phyloP scores from a whole-genome alignment of 2,329 filamentous ascomycete genomes.

The Intubia oerlemansii region DNA sequence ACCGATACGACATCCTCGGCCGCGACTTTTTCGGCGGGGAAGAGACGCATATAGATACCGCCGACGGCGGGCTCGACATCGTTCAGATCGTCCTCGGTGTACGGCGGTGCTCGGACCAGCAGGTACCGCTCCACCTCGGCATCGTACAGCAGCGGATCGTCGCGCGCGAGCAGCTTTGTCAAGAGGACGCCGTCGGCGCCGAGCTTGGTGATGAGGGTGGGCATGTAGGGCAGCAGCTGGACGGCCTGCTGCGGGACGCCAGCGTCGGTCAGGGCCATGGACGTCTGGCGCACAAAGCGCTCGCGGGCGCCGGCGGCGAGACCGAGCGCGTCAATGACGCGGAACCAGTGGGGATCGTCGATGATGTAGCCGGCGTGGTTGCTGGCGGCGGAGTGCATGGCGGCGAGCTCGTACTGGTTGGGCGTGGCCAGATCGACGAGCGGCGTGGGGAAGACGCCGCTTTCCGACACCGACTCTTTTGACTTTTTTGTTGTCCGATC shows the following conservation, averaged over 20 bases:
- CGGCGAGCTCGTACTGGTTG: slow-evolving; percentile 59
- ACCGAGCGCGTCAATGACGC: slow-evolving; percentile 56
- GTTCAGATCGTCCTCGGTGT: slow-evolving; percentile 16
- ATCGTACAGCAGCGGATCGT: slow-evolving; percentile 44
- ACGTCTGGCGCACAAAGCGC: slow-evolving; percentile 48
- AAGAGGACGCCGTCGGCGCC: slow-evolving; percentile 57
- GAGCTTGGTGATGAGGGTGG: slow-evolving; percentile 67
- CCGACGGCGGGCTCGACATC: slow-evolving; percentile 24
- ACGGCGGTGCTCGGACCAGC: slow-evolving; percentile 33
- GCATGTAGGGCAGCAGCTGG: slow-evolving; percentile 74
- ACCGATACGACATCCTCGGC: slow-evolving; percentile 56
- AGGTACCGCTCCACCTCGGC: slow-evolving; percentile 47
- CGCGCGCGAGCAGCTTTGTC: slow-evolving; percentile 44
- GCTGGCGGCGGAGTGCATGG: slow-evolving; percentile 57
- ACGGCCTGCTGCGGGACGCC: slow-evolving; percentile 70
- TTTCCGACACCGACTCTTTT: no score
- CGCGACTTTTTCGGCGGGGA: slow-evolving; percentile 42
- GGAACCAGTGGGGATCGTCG: slow-evolving; percentile 52
- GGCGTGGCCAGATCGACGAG: slow-evolving; percentile 60
- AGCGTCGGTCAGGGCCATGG: slow-evolving; percentile 44
- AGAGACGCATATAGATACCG: slow-evolving; percentile 63
- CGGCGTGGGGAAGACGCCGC: slow-evolving; percentile 31
- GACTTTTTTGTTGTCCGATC: neutral
- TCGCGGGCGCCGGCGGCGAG: slow-evolving; percentile 46
- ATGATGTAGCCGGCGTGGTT: slow-evolving; percentile 39